These are phyloP conservation scores for Hibiscus mutabilis DNA, from an alignment of 345 rosid genomes.

Conservation along the genomic window DNA sequence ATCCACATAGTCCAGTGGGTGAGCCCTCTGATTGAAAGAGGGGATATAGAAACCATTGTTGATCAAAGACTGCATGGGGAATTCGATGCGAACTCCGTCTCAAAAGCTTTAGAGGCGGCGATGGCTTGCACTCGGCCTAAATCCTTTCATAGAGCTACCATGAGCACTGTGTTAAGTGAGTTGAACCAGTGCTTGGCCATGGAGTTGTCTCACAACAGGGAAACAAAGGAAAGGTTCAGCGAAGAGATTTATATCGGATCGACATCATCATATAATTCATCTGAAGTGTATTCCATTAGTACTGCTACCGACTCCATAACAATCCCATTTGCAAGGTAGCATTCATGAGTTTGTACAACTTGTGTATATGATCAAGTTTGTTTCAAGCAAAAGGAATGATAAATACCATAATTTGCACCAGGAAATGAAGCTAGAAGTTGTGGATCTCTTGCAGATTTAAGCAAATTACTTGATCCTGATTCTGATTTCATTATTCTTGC, in stretches of 20 bases:
- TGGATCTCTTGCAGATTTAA: too few species aligned
- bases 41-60: slow-evolving; percentile 15
- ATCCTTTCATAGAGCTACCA: slow-evolving; percentile 23
- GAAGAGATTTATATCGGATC: neutral
- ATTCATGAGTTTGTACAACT: neutral
- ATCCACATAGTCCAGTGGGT: slow-evolving; percentile 11
- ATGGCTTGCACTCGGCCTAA: slow-evolving; percentile 28
- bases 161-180: slow-evolving; percentile 21
- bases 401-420: too few species aligned
- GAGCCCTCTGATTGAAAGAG: slow-evolving; percentile 8
- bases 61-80: slow-evolving; percentile 30
- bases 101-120: slow-evolving; percentile 32
- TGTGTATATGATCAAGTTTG: neutral
- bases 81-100: slow-evolving; percentile 19
- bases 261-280: neutral
- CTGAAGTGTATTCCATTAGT: neutral
- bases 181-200: slow-evolving; percentile 11
- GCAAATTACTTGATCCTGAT: too few species aligned
- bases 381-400: neutral
- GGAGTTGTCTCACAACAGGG: slow-evolving; percentile 2
- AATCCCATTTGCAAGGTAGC: neutral
- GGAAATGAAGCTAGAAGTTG: too few species aligned
- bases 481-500: too few species aligned
- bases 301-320: neutral
- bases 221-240: neutral